Evolutionary conservation across 495 filamentous ascomycete species (phyloP).

Genomic region (Annulohypoxylon maeteangense): DNA sequence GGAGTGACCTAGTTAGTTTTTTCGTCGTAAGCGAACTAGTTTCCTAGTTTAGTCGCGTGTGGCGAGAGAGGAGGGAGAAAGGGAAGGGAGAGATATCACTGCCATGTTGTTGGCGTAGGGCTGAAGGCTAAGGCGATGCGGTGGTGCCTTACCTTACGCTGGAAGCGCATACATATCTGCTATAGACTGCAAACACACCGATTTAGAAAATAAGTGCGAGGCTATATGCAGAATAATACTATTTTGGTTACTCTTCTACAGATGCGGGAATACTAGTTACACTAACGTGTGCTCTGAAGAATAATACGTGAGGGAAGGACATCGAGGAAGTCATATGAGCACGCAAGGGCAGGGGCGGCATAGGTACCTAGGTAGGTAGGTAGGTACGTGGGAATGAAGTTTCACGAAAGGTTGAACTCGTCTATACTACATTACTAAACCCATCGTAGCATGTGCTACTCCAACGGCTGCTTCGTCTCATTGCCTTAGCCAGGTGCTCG

Average conservation of each 20-base stretch:
- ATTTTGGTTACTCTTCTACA: neutral
- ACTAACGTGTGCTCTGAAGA: neutral
- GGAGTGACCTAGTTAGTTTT: neutral
- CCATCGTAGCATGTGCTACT: neutral
- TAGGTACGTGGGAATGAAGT: neutral
- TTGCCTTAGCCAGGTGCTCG: neutral
- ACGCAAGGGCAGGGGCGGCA: neutral
- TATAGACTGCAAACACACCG: neutral
- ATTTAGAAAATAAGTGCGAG: neutral
- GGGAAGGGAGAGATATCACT: neutral
- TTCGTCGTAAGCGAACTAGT: neutral
- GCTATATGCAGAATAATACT: neutral
- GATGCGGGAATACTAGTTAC: neutral
- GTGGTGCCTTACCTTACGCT: neutral
- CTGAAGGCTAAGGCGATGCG: slow-evolving; percentile 1
- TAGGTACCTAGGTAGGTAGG: too few relatives aligned
- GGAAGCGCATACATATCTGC: neutral
- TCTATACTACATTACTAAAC: neutral
- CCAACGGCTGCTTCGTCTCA: neutral
- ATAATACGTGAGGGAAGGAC: neutral
- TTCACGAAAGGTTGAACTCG: neutral
- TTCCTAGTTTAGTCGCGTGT: neutral
- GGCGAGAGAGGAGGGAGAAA: neutral
- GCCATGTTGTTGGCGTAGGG: slow-evolving; percentile 9
- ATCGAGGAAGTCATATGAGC: neutral